Evolutionary conservation across 2,329 filamentous ascomycete species (phyloP).

Genomic region (Fusarium euwallaceae): DNA sequence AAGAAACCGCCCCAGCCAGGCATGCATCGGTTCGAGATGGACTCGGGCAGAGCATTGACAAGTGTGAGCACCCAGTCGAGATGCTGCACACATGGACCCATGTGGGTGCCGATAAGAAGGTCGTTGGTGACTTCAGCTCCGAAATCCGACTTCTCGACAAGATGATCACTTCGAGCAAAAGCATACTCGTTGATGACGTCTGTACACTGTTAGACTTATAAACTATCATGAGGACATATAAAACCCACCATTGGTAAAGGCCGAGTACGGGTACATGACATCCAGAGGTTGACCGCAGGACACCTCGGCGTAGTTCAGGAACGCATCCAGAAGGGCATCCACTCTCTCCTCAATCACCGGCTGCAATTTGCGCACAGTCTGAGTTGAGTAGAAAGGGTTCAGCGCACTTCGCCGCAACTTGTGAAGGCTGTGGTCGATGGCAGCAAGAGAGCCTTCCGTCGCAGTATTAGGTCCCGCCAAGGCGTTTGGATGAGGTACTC

Average conservation of each 20-base stretch:
- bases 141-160: conserved; percentile 52
- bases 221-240: not conserved
- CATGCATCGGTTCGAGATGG: conserved; percentile 51
- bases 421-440: conserved; percentile 52
- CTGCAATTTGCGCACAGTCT: conserved; percentile 55
- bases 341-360: conserved; percentile 54
- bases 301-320: conserved; percentile 47
- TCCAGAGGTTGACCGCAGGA: conserved; percentile 48
- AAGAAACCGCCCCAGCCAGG: conserved; percentile 55
- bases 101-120: conserved; percentile 54
- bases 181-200: conserved; percentile 58
- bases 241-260: conserved; percentile 53
- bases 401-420: conserved; percentile 52
- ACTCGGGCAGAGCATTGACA: conserved; percentile 53
- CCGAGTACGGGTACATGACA: conserved; percentile 55
- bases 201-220: conserved; percentile 19
- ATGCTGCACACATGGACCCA: conserved; percentile 54
- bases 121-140: conserved; percentile 53
- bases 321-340: conserved; percentile 49
- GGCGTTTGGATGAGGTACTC: conserved; percentile 26
- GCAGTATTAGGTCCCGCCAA: conserved; percentile 30
- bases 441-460: conserved; percentile 52
- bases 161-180: conserved; percentile 52
- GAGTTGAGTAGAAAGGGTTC: conserved; percentile 54
- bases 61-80: conserved; percentile 52